Base-by-base conservation (phyloP, 192 early-diverging fungal species). In the Geosiphon pyriformis region DNA sequence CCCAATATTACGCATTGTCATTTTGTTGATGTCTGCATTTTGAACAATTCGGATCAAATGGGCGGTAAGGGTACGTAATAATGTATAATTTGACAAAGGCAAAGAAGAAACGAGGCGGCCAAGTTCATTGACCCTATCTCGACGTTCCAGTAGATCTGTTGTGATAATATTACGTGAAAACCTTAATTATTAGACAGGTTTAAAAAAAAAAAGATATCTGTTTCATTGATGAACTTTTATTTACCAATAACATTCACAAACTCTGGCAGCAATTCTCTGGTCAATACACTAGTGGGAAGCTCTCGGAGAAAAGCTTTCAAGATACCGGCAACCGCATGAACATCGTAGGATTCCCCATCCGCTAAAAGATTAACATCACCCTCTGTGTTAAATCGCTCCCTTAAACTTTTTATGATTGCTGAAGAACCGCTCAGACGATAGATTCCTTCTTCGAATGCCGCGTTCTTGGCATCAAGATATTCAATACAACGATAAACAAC, bases 401-500 rank as follows among this genome's bases (percentile, higher is more conserved):
- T 91, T 58, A 98, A 78, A 53, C 57, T 61, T 61, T 89, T 83
- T 67, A 98, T 90, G 32, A 84, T 81, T 6, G 78, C 69, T 27
- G 86, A 78, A 29, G 85, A 85, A 26, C 96, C 96, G 35, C 87
- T 92, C 69, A 94, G 78, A 12, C 96, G 87, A 78, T 98, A 98
- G 31, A 98, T 88, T 3, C 96, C 96, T 76, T 98, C 95, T 65
- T 98, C 96, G 23, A 89, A 70, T 56, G 79, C 84, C 7, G 94
- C 96, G 70, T 91, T 88, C 71, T 90, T 90, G 2, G 87, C 83
- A 72, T 98, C 95, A 54, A 98, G 72, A 67, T 92, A 98, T 79
- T 98, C 95, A 58, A 98, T 94, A 67, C 95, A 96, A 20, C 96
- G 79, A 75, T 89, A 96, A 1, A 98, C 88, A 31, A 98, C 84